Evolutionary conservation across 805 yeast species (phyloP).

Genomic region (Yamadazyma scolyti): DNA sequence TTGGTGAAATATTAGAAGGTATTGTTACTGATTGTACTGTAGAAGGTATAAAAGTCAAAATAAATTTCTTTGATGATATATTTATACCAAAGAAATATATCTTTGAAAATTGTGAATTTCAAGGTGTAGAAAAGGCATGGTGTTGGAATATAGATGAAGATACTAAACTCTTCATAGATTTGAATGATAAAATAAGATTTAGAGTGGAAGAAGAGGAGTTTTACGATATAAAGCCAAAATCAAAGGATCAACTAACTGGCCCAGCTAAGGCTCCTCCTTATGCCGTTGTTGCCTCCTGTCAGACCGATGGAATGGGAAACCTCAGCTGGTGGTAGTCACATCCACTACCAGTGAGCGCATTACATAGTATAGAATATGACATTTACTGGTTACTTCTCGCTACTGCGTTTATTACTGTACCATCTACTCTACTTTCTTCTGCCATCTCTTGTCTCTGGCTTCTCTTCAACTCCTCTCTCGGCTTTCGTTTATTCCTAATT

Average conservation of each 20-base stretch:
- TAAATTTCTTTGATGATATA: slow-evolving; percentile 90
- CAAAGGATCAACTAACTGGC: slow-evolving; percentile 41
- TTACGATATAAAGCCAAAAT: slow-evolving; percentile 75
- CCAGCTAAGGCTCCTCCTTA: slow-evolving; percentile 66
- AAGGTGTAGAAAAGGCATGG: slow-evolving; percentile 87
- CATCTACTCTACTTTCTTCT: neutral
- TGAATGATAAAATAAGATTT: slow-evolving; percentile 87
- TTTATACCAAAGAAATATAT: slow-evolving; percentile 80
- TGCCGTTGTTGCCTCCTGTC: slow-evolving; percentile 84
- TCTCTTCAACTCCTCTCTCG: neutral
- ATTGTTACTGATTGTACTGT: slow-evolving; percentile 87
- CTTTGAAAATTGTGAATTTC: slow-evolving; percentile 71
- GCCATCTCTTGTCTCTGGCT: neutral
- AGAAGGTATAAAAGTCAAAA: slow-evolving; percentile 80
- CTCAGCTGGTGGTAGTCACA: slow-evolving; percentile 90
- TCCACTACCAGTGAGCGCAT: neutral
- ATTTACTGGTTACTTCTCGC: too few species aligned
- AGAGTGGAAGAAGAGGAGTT: slow-evolving; percentile 88
- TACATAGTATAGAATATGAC: neutral
- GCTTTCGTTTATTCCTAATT: slow-evolving; percentile 49
- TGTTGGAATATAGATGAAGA: slow-evolving; percentile 82
- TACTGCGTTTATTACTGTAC: neutral
- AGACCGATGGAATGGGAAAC: slow-evolving; percentile 95
- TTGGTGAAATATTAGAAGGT: slow-evolving; percentile 89
- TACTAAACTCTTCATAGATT: slow-evolving; percentile 75